Evolutionary conservation across 2,329 filamentous ascomycete genomes (phyloP).

Genomic region (Cryphonectria carpinicola): DNA sequence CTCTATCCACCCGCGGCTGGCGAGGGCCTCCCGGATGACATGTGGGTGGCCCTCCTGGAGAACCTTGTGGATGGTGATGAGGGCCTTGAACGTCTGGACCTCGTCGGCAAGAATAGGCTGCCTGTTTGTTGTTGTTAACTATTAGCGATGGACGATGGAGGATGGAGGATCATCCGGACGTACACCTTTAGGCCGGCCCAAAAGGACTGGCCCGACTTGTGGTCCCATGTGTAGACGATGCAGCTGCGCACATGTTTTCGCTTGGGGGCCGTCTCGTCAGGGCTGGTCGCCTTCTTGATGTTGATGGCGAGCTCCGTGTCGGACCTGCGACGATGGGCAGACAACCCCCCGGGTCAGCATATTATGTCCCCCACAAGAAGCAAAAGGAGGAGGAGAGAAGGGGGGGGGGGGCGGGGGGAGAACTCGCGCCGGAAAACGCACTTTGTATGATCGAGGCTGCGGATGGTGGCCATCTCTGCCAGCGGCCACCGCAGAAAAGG

Average conservation of each 20-base stretch:
- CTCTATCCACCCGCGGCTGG: slow-evolving; percentile 89
- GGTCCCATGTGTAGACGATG: slow-evolving; percentile 99
- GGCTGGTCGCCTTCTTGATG: slow-evolving; percentile 71
- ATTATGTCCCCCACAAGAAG: background rate
- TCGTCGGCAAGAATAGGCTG: slow-evolving; percentile 98
- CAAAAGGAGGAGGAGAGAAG: background rate
- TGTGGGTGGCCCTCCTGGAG: slow-evolving; percentile 94
- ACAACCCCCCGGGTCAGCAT: slow-evolving; percentile 31
- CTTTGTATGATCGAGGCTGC: slow-evolving; percentile 40
- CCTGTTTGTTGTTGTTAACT: slow-evolving; percentile 56
- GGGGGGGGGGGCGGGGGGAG: background rate
- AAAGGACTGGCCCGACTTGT: slow-evolving; percentile 92
- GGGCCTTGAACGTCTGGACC: slow-evolving; percentile 97
- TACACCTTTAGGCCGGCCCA: slow-evolving; percentile 99
- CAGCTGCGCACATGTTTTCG: slow-evolving; percentile 96
- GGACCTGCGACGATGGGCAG: slow-evolving; percentile 51
- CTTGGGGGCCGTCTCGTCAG: slow-evolving; percentile 70
- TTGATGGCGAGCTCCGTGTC: slow-evolving; percentile 72
- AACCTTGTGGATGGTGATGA: slow-evolving; percentile 97
- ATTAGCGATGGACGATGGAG: background rate
- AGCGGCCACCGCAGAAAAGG: background rate
- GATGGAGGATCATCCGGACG: too few species aligned
- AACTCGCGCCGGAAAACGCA: slow-evolving; percentile 30
- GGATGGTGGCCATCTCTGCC: slow-evolving; percentile 39
- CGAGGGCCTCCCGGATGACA: slow-evolving; percentile 84